Evolutionary conservation across 345 rosid species (phyloP), one percentile per base, ranked within the genome.

Genomic region (Mercurialis annua): DNA sequence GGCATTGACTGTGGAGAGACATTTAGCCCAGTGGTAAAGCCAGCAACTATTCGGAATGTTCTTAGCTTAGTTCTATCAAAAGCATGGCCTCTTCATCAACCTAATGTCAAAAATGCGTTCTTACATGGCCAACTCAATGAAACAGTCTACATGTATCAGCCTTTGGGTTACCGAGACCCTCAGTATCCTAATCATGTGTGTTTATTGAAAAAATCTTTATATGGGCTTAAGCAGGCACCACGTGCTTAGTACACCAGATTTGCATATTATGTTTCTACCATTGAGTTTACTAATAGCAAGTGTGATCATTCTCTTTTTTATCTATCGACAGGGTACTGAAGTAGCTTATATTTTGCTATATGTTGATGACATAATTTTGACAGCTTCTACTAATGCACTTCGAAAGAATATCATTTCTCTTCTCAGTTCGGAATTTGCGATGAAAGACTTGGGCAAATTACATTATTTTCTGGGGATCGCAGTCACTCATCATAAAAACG

Each of bases 61-160:
- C 65, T 61, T 21, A 61, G 48, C 21, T 2, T 59, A 15, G 64
- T 26, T 3, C 6, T 55, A 2, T 55, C 33, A 2, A 55, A 55
- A 10, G 7, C 40, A 26, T 56, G 61, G 61, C 27, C 49, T 10
- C 6, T 44, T 44, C 49, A 44, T 44, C 12, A 44, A 10, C 49
- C 14, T 4, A 9, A 34, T 34, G 40, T 34, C 40, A 34, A 34
- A 34, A 34, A 29, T 59, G 26, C 26, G 7, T 21, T 50, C 12
- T n/a, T 34, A 4, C 23, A 34, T 20, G 48, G 29, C 21, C 44
- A 38, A 1, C n/a, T 36, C 11, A 5, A 40, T n/a, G 64, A 36
- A 7, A 40, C 34, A 2, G 64, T 62, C 16, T 62, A 40, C 21
- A 62, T 62, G 65, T 20, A 42, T 40, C 65, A 62, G 27, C 65